phyloP scores from a whole-genome alignment of 2,329 filamentous ascomycete species.

The Aspergillus vadensis region DNA sequence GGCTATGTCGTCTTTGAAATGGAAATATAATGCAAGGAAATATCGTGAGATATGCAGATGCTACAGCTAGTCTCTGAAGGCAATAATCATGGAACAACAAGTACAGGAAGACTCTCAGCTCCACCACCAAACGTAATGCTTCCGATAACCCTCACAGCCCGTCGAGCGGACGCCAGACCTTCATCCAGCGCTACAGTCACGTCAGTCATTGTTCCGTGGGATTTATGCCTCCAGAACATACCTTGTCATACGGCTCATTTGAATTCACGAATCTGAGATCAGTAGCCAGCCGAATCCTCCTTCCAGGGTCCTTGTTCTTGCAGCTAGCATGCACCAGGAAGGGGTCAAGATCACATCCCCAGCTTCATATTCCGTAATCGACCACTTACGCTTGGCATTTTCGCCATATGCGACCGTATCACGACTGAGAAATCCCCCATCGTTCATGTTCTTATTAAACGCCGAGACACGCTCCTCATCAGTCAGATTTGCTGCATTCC shows the following conservation, averaged over 20 bases:
- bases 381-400: constrained; percentile 36
- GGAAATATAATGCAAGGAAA: no score
- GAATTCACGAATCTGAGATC: constrained; percentile 43
- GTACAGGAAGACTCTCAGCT: no score
- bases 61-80: no score
- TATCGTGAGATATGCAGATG: no score
- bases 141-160: not conserved
- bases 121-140: not conserved
- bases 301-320: constrained; percentile 40
- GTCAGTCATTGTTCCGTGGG: not conserved
- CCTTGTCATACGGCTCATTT: constrained; percentile 48
- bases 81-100: no score
- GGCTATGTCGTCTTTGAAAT: no score
- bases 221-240: not conserved
- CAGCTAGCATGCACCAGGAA: constrained; percentile 42
- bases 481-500: not conserved
- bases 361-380: constrained; percentile 32
- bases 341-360: constrained; percentile 42
- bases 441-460: constrained; percentile 28
- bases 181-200: not conserved
- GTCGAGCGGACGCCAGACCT: constrained; percentile 3
- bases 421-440: constrained; percentile 17
- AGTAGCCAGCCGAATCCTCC: constrained; percentile 39
- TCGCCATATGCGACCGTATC: constrained; percentile 22
- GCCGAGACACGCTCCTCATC: constrained; percentile 17